Evolutionary conservation across 345 rosid genomes (phyloP), one percentile per base, ranked within the genome.

Genomic region (Aquilaria malaccensis): DNA sequence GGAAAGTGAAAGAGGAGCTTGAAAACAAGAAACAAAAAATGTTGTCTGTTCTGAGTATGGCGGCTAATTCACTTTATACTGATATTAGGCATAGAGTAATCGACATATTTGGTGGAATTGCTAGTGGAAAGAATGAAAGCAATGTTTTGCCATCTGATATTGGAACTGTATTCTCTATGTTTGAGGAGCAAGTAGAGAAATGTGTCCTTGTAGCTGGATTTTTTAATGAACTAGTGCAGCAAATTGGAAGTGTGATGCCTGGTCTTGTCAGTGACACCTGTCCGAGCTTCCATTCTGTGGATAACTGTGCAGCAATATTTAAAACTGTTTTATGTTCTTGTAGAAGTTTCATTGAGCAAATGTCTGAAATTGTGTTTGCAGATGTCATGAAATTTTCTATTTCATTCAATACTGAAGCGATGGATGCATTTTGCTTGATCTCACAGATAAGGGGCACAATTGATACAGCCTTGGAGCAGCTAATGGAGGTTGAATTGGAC

Each of bases 131-230:
- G 49, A 76, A 72, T 53, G 70, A 69, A 64, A 70, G 60, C 58
- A 70, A 66, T 45, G 67, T 57, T 53, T 71, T 65, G 33, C 75
- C 52, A 64, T 75, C 61, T 37, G 81, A 79, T 59, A 69, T 73
- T 70, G 79, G 85, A 68, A 72, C 69, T 59, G 60, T 74, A 51
- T 77, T 80, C 75, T 64, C 76, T 73, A 77, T 63, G 69, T 77
- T 88, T 58, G 94, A 86, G 70, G 91, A 77, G 79, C 98, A 81
- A 68, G 85, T 88, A 65, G 96, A 88, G 73, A 91, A 78, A 79
- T 86, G 91, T 70, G 52, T 77, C 10, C 76, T 88, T 60, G 61
- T 91, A 50, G 72, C 74, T 61, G 89, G 73, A 52, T 77, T 88
- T 75, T 69, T 84, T 63, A 56, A 68, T 62, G 89, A 91, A 76